A percentile compares a stretch with the other conserved stretches of the same genome.
Conservation (phyloP, 306 rosid species). For the Medicago truncatula region MtrunA17r5.0-ANR NC_053045.1:26817001-26817500, state of each 20-base stretch:
- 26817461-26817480: too few relatives aligned
- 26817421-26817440: too few relatives aligned
- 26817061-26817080: constrained; percentile 33
- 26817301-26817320: not conserved
- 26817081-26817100: constrained; percentile 58
- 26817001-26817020: not conserved
- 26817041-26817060: constrained; percentile 13
- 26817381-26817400: too few relatives aligned
- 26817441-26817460: too few relatives aligned
- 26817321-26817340: too few relatives aligned
- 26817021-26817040: constrained; percentile 10
- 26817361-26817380: too few relatives aligned
- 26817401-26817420: too few relatives aligned
- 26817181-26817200: not conserved
- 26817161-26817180: not conserved
- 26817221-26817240: constrained; percentile 37
- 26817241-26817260: not conserved
- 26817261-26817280: not conserved
- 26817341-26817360: not conserved
- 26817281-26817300: not conserved
- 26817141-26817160: not conserved
- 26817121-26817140: not conserved
- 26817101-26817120: not conserved
- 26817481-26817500: too few relatives aligned
- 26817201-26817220: not conserved